Conservation (phyloP, 2,329 filamentous ascomycete species). For the Zymoseptoria pseudotritici region DNA sequence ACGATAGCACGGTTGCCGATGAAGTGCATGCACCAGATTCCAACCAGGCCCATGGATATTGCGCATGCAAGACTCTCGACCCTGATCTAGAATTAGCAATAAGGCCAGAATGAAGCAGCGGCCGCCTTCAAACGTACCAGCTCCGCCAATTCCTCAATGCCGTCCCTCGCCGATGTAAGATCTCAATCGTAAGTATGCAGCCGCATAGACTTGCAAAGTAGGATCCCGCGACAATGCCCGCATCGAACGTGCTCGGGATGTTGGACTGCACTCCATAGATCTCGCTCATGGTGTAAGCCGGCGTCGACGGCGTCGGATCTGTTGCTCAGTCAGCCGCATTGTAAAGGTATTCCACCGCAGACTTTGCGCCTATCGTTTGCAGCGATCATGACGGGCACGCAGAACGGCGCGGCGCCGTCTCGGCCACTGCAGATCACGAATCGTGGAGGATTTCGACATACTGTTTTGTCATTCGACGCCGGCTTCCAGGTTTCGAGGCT, state of each 20-base stretch:
- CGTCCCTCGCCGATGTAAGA: conserved; percentile 56
- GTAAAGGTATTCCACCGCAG: not conserved
- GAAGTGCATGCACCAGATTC: conserved; percentile 59
- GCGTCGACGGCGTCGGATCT: not conserved
- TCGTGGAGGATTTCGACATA: not conserved
- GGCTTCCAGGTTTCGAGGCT: not conserved
- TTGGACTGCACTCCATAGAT: conserved; percentile 2
- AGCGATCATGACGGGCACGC: not conserved
- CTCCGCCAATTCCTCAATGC: conserved; percentile 25
- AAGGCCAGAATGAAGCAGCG: not conserved
- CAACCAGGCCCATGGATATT: conserved; percentile 41
- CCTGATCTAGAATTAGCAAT: conserved; percentile 22
- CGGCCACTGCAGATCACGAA: not conserved
- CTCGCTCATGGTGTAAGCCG: not conserved
- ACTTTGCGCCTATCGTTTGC: not conserved
- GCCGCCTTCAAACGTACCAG: conserved; percentile 20
- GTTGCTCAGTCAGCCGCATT: not conserved
- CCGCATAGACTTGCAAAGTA: conserved; percentile 67
- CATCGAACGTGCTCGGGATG: conserved; percentile 36
- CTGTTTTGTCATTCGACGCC: not conserved
- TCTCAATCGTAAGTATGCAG: conserved; percentile 69
- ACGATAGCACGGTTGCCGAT: conserved; percentile 74
- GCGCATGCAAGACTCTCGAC: conserved; percentile 36
- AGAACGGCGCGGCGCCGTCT: not conserved
- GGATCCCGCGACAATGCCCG: conserved; percentile 60